Evolutionary conservation across 2,329 filamentous ascomycete species (phyloP), one percentile per base, ranked within the genome.

Genomic region (Raffaelea ambrosiae): DNA sequence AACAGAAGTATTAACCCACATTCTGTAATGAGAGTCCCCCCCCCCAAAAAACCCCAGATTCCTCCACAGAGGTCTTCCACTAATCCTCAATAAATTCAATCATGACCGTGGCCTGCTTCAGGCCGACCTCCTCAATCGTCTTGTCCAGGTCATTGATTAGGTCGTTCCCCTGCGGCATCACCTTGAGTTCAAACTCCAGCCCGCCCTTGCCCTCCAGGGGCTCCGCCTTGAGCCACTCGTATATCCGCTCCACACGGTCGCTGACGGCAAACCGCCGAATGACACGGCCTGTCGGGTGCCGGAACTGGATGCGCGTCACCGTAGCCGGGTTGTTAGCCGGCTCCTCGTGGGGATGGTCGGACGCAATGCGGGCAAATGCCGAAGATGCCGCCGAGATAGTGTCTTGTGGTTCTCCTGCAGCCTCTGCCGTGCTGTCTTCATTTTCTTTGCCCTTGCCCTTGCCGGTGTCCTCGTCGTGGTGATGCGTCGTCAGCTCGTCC

Each of bases 41-140:
- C 2, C 10, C 23, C 3, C 19, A 16, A 7, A 20, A 7, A 8
- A 8, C 16, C n/a, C 13, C 44, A 7, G 26, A 13, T 13, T 13
- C 26, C 26, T 29, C 26, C n/a, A n/a, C n/a, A n/a, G n/a, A n/a
- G n/a, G n/a, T n/a, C n/a, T 9, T 33, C 31, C 31, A 9, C 35
- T 38, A 18, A 19, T 40, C 46, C 63, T 87, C 83, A 49, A 86
- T 66, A 60, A 89, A 94, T 64, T 96, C 93, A 56, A 98, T 84
- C 88, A 96, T 96, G 8, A 98, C 84, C 0, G 89, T 95, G 3
- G 86, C 89, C 60, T 94, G 91, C 71, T 93, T 95, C 57, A 98
- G 66, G 0, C 90, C 88, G 0, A 85, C 88, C 59, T 88, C 84
- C 55, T 80, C 80, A 51, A 98, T 86, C 1, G 81, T 87, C 54